Conservation (phyloP, 257 asterid genomes). For the Plantago elongata region DNA sequence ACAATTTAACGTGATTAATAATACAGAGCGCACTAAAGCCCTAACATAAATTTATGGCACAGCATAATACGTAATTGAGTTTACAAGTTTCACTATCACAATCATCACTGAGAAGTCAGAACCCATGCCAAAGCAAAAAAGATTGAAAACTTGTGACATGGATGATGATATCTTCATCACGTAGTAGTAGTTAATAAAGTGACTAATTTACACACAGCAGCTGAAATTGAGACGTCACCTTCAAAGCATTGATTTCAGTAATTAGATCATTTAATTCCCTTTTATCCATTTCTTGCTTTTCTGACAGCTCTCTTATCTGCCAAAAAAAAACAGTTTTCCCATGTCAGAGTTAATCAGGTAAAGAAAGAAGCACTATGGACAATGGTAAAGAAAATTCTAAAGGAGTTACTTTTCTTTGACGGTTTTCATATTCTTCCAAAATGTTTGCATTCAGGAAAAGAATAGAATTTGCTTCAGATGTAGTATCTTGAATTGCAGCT, state of each 20-base stretch:
- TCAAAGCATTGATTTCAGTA: slow-evolving; percentile 59
- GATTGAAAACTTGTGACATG: too few relatives aligned
- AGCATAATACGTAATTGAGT: too few relatives aligned
- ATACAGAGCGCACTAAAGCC: too few relatives aligned
- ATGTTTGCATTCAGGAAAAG: slow-evolving; percentile 76
- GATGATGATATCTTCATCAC: too few relatives aligned
- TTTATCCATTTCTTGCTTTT: slow-evolving; percentile 56
- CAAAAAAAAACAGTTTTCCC: slow-evolving; percentile 22
- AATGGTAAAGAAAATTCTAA: slow-evolving; percentile 10
- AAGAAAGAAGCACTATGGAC: slow-evolving; percentile 14
- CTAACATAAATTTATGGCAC: too few relatives aligned
- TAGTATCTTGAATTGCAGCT: slow-evolving; percentile 74
- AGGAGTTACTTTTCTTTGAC: slow-evolving; percentile 55
- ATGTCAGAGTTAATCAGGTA: neutral
- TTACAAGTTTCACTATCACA: too few relatives aligned
- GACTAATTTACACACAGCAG: neutral
- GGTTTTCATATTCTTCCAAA: slow-evolving; percentile 84
- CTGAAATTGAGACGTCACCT: slow-evolving; percentile 35
- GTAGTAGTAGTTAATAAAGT: too few relatives aligned
- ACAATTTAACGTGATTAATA: too few relatives aligned
- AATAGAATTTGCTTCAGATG: slow-evolving; percentile 76
- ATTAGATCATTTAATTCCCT: slow-evolving; percentile 40
- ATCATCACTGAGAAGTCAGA: too few relatives aligned
- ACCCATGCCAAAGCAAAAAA: too few relatives aligned
- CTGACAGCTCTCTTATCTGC: slow-evolving; percentile 66